Conservation (phyloP, 1,139 yeast genomes). For the Kodamaea alishanica region DNA sequence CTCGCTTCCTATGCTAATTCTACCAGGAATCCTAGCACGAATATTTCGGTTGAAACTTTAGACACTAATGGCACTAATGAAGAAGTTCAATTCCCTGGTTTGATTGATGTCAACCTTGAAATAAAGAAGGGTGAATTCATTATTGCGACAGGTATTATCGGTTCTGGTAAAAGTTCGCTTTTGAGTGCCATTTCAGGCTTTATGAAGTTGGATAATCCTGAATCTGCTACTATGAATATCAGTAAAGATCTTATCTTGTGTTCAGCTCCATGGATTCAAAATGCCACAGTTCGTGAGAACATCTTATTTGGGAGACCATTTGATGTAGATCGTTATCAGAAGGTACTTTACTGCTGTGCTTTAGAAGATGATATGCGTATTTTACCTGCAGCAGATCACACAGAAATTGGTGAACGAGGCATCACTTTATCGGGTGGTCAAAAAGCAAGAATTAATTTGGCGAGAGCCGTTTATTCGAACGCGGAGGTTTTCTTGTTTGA, state of each 20-base stretch:
- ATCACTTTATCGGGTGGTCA: slow-evolving; percentile 43
- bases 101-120: slow-evolving; percentile 27
- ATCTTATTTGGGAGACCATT: slow-evolving; percentile 36
- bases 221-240: slow-evolving; percentile 24
- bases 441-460: slow-evolving; percentile 41
- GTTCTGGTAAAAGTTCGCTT: slow-evolving; percentile 40
- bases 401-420: slow-evolving; percentile 45
- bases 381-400: slow-evolving; percentile 35
- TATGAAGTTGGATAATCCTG: slow-evolving; percentile 30
- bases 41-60: slow-evolving; percentile 12
- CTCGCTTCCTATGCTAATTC: slow-evolving; percentile 10
- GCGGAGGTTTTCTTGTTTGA: slow-evolving; percentile 34
- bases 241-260: slow-evolving; percentile 31
- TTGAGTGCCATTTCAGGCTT: slow-evolving; percentile 37
- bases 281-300: slow-evolving; percentile 42
- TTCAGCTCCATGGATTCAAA: slow-evolving; percentile 44
- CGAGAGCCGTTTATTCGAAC: slow-evolving; percentile 39
- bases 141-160: slow-evolving; percentile 40
- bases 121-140: slow-evolving; percentile 32
- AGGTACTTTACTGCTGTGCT: slow-evolving; percentile 36
- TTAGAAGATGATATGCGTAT: slow-evolving; percentile 35
- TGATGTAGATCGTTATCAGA: slow-evolving; percentile 27
- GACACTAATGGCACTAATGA: slow-evolving; percentile 11
- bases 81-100: slow-evolving; percentile 25
- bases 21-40: slow-evolving; percentile 7